Percentiles rank a stretch among this genome's conserved stretches.
phyloP scores from a whole-genome alignment of 2,329 filamentous ascomycete genomes.

The Neonectria coccinea region DNA sequence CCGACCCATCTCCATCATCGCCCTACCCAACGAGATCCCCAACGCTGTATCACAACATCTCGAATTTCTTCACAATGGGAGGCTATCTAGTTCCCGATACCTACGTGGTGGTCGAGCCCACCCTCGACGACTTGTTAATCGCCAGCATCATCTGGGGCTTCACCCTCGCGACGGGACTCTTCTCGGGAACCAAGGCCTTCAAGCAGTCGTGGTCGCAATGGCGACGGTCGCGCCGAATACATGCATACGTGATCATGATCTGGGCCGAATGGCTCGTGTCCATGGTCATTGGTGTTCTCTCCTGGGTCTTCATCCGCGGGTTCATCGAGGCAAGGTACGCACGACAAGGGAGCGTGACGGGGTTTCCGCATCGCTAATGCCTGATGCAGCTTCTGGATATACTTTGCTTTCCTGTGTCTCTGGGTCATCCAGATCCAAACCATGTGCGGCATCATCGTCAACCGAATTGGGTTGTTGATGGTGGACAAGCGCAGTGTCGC shows the following conservation, averaged over 20 bases:
- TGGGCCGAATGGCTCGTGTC: slow-evolving; percentile 41
- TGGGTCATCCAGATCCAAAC: slow-evolving; percentile 50
- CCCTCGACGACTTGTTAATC: slow-evolving; percentile 34
- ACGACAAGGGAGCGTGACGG: not conserved
- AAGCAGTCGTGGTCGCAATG: slow-evolving; percentile 39
- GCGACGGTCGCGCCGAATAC: slow-evolving; percentile 15
- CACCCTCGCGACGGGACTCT: slow-evolving; percentile 38
- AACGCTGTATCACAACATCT: not conserved
- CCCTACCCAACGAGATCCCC: not conserved
- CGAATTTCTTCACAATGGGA: slow-evolving; percentile 2
- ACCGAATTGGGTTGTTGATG: slow-evolving; percentile 53
- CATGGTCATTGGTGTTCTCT: slow-evolving; percentile 36
- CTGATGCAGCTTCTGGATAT: slow-evolving; percentile 39
- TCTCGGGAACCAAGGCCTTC: slow-evolving; percentile 34
- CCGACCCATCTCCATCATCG: not conserved
- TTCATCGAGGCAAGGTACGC: slow-evolving; percentile 33
- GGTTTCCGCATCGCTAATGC: not conserved
- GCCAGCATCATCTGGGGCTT: slow-evolving; percentile 45
- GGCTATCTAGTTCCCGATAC: slow-evolving; percentile 33
- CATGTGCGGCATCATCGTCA: slow-evolving; percentile 61
- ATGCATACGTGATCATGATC: slow-evolving; percentile 36
- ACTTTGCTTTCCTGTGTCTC: slow-evolving; percentile 33
- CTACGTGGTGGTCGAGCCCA: slow-evolving; percentile 30
- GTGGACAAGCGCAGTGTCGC: slow-evolving; percentile 13
- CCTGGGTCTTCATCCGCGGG: slow-evolving; percentile 37